Conservation (phyloP, 345 rosid genomes). For the Boechera divaricarpa region DNA sequence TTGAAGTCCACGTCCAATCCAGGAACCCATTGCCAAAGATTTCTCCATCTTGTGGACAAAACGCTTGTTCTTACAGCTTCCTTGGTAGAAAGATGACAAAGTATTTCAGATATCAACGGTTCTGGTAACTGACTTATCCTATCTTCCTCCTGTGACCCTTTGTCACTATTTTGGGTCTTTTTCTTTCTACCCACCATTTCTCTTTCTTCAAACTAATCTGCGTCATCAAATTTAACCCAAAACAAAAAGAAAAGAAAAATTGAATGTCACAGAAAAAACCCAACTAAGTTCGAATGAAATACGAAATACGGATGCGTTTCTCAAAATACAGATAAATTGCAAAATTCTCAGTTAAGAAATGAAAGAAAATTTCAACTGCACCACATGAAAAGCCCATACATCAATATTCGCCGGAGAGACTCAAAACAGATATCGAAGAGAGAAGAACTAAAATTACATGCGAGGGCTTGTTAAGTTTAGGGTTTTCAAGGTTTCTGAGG, state of each 20-base stretch:
- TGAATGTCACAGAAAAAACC: no score
- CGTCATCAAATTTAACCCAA: no score
- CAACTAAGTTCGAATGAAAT: no score
- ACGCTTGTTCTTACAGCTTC: not conserved
- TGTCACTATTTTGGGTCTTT: not conserved
- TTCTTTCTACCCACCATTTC: conserved; percentile 1
- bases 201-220: not conserved
- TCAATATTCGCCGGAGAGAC: no score
- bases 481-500: not conserved
- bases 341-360: no score
- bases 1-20: not conserved
- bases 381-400: no score
- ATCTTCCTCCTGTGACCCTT: not conserved
- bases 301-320: no score
- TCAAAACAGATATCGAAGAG: no score
- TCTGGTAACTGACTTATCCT: not conserved
- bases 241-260: no score
- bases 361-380: no score
- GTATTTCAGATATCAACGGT: not conserved
- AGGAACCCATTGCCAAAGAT: not conserved
- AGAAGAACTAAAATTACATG: no score
- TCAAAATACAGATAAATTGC: no score
- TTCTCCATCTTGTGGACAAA: not conserved
- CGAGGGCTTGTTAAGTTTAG: not conserved
- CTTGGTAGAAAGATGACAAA: not conserved